phyloP scores from a whole-genome alignment of 768 basidiomycete genomes.

The Tricholoma matsutake region DNA sequence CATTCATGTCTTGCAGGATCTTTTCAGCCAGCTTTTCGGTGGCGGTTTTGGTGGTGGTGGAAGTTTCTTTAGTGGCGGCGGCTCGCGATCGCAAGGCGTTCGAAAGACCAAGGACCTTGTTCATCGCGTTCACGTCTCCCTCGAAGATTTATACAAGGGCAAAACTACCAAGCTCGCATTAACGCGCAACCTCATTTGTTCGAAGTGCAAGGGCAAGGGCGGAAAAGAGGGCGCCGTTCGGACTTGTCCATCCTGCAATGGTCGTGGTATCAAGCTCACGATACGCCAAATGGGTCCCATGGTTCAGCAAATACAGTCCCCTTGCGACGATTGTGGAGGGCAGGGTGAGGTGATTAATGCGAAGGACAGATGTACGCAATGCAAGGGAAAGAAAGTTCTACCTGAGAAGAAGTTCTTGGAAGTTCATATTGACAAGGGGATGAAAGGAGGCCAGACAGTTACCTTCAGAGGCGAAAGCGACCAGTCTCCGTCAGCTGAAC shows the following conservation, averaged over 20 bases:
- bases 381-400: conserved; percentile 93
- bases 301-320: conserved; percentile 98
- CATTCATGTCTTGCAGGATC: conserved; percentile 51
- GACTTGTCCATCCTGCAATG: conserved; percentile 72
- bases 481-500: conserved; percentile 82
- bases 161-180: conserved; percentile 98
- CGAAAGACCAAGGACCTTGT: conserved; percentile 98
- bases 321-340: conserved; percentile 90
- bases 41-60: conserved; percentile 69
- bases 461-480: conserved; percentile 89
- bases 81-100: conserved; percentile 57
- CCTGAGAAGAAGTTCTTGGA: conserved; percentile 97
- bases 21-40: conserved; percentile 96
- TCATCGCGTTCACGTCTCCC: conserved; percentile 92
- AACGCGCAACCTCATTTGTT: conserved; percentile 91
- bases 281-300: conserved; percentile 98
- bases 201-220: conserved; percentile 92
- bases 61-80: conserved; percentile 73
- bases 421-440: conserved; percentile 97
- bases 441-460: conserved; percentile 92
- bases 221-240: conserved; percentile 96
- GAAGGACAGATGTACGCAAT: conserved; percentile 88
- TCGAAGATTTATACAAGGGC: conserved; percentile 98
- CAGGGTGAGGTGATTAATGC: conserved; percentile 93
- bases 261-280: conserved; percentile 88